Conservation (phyloP, 352 stramenopile genomes). For the Phytophthora sp. region DNA sequence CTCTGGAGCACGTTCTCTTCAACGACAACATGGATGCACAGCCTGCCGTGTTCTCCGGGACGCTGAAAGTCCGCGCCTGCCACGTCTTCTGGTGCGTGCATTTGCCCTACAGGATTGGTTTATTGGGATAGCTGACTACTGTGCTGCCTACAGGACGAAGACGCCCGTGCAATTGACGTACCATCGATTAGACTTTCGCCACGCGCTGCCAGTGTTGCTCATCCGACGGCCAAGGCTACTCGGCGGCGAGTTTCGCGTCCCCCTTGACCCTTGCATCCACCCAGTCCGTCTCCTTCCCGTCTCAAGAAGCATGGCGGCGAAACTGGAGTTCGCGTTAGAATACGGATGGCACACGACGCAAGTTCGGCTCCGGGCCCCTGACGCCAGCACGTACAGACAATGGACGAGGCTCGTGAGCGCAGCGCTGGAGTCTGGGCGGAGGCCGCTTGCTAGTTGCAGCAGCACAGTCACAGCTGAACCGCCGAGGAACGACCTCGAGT, state of each 20-base stretch:
- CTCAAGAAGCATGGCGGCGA: conserved; percentile 18
- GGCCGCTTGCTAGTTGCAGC: conserved; percentile 23
- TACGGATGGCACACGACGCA: conserved; percentile 38
- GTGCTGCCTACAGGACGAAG: conserved; percentile 23
- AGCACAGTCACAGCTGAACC: neutral
- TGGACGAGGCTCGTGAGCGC: conserved; percentile 28
- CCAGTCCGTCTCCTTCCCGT: conserved; percentile 27
- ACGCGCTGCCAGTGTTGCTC: conserved; percentile 32
- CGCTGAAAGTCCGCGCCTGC: conserved; percentile 32
- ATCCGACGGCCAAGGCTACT: conserved; percentile 25
- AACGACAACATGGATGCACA: conserved; percentile 38
- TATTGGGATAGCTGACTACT: conserved; percentile 1
- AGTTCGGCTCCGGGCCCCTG: conserved; percentile 32
- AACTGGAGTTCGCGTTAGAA: conserved; percentile 32
- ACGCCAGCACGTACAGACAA: conserved; percentile 24
- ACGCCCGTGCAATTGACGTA: conserved; percentile 35
- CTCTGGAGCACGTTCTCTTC: conserved; percentile 3
- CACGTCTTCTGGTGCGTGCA: conserved; percentile 33
- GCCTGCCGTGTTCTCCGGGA: conserved; percentile 32
- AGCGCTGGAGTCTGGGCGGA: conserved; percentile 34
- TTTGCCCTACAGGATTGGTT: neutral
- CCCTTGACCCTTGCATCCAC: conserved; percentile 42
- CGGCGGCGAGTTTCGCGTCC: conserved; percentile 31
- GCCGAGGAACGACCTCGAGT: conserved; percentile 15
- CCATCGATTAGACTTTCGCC: conserved; percentile 35